Evolutionary conservation across 768 basidiomycete genomes (phyloP).

Genomic region (Podaxis sp.): DNA sequence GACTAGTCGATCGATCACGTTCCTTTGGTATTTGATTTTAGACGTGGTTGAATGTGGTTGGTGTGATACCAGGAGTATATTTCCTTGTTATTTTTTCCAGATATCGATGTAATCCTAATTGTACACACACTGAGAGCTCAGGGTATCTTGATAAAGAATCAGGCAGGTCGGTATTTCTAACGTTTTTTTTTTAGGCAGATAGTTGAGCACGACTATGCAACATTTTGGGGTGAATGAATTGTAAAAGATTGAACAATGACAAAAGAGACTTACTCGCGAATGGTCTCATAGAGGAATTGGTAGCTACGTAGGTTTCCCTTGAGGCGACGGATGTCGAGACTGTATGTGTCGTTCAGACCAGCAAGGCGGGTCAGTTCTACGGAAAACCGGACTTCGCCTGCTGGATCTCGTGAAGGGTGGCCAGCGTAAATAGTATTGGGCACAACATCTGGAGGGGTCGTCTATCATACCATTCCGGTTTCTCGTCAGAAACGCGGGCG

Average conservation of each 20-base stretch:
- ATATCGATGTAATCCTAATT: too few relatives aligned
- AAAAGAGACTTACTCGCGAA: slow-evolving; percentile 24
- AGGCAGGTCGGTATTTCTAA: too few relatives aligned
- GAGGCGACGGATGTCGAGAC: slow-evolving; percentile 82
- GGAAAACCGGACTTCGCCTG: slow-evolving; percentile 90
- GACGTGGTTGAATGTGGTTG: background rate
- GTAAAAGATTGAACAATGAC: background rate
- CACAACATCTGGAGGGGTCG: background rate
- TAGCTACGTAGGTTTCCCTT: slow-evolving; percentile 86
- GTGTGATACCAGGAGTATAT: background rate
- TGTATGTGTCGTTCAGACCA: slow-evolving; percentile 78
- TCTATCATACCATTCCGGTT: background rate
- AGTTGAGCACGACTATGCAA: background rate
- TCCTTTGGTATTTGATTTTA: background rate
- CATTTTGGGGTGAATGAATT: background rate
- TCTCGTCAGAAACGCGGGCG: background rate
- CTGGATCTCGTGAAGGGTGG: slow-evolving; percentile 55
- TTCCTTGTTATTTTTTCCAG: background rate
- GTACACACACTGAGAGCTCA: too few relatives aligned
- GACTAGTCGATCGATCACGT: background rate
- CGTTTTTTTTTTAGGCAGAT: background rate
- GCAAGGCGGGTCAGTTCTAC: slow-evolving; percentile 87
- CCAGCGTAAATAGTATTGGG: background rate
- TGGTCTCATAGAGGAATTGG: slow-evolving; percentile 74
- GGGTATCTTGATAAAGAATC: too few relatives aligned